Base-by-base conservation (phyloP, 768 basidiomycete species). In the Naematelia encephala region DNA sequence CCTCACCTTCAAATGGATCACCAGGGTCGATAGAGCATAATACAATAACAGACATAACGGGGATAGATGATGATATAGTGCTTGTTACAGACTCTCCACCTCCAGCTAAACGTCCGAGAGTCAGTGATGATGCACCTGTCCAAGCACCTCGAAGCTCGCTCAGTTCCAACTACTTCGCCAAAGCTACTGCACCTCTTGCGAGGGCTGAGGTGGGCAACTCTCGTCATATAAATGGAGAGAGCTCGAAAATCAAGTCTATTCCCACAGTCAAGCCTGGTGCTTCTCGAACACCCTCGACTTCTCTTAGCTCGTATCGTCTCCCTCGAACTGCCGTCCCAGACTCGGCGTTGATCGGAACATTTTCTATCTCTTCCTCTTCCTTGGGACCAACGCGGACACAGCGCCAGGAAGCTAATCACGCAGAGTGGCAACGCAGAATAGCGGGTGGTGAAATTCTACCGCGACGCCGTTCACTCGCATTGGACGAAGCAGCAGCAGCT, bases 401-500 rank as follows among this genome's bases (percentile, higher is more conserved):
- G 2, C 68, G 63, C 22, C 66, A 69, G 25, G 51, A 60, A 27
- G 23, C 44, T 1, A 48, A 63, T 34, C 74, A 69, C 46, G 64
- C 67, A 46, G 57, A 51, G 43, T 73, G 74, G 74, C 65, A 72
- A 29, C 25, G 54, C 2, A 25, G 63, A 13, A 34, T 69, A 14
- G 19, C 56, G 14, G 57, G 28, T 19, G 72, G 69, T 5, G 69
- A 67, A 2, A 16, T 76, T 5, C 60, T 74, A 21, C 72, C 67
- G 30, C 58, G 74, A 5, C 28, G 74, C 23, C 51, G 69, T 23
- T 72, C 70, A 27, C 46, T 76, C 4, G 66, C 69, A 21, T 51
- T 76, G 42, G 74, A 76, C 43, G 70, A 74, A 51, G 74, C 74
- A 5, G 74, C 68, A 12, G 69, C 68, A 12, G 67, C 61, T 3